phyloP scores from a whole-genome alignment of 441 rosid species.

The Raphanus hybrid region DNA sequence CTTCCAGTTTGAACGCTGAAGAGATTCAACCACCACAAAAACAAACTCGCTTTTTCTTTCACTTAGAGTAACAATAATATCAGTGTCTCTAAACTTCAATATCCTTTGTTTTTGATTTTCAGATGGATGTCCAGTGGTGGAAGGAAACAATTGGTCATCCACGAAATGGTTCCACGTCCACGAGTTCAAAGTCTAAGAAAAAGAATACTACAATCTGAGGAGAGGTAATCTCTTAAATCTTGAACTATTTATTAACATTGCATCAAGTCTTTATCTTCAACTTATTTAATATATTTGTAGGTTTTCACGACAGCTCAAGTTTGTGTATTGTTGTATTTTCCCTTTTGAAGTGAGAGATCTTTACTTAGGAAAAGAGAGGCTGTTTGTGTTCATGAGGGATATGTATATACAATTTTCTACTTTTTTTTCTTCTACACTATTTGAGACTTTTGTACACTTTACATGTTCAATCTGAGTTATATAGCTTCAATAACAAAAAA shows the following conservation, averaged over 20 bases:
- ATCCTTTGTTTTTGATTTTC: conserved; percentile 23
- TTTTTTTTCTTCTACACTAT: conserved; percentile 1
- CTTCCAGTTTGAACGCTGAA: conserved; percentile 73
- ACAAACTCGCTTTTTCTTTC: background rate
- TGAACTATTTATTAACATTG: conserved; percentile 1
- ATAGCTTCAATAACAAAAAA: background rate
- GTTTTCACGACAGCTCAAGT: conserved; percentile 1
- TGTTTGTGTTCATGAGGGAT: conserved; percentile 11
- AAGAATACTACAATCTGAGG: too few species aligned
- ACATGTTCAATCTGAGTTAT: conserved; percentile 19
- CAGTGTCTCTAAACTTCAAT: conserved; percentile 10
- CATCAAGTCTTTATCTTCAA: background rate
- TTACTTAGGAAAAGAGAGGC: conserved; percentile 19
- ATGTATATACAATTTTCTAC: conserved; percentile 6
- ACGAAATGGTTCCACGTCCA: conserved; percentile 93
- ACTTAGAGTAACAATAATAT: too few species aligned
- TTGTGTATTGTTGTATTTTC: conserved; percentile 22
- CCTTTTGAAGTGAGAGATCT: conserved; percentile 26
- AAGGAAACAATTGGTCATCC: conserved; percentile 94
- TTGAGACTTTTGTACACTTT: conserved; percentile 18
- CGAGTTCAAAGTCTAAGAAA: conserved; percentile 58
- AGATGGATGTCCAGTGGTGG: conserved; percentile 96
- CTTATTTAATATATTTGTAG: conserved; percentile 5
- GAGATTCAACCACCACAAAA: background rate
- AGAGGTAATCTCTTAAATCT: conserved; percentile 16